phyloP scores from a whole-genome alignment of 2,329 filamentous ascomycete genomes.

The Epichloe baconii region DNA sequence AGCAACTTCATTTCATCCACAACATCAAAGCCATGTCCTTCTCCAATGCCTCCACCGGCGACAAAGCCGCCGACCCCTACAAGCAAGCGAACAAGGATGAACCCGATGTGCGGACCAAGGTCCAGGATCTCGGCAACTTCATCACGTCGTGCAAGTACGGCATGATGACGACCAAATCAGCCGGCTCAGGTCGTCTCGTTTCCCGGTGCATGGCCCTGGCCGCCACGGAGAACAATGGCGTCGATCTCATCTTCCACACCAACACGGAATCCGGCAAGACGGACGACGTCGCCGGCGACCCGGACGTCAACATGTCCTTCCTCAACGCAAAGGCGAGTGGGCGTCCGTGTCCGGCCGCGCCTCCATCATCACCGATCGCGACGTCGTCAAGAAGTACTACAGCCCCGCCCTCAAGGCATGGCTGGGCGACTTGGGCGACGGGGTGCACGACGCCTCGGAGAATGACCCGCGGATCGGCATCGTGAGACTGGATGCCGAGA shows the following conservation, averaged over 20 bases:
- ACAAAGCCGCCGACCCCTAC: conserved; percentile 62
- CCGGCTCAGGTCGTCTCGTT: conserved; percentile 50
- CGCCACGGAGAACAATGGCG: conserved; percentile 63
- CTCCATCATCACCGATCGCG: conserved; percentile 54
- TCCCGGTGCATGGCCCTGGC: conserved; percentile 82
- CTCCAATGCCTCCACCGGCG: conserved; percentile 45
- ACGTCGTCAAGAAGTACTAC: conserved; percentile 62
- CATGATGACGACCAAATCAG: conserved; percentile 73
- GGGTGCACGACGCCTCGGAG: conserved; percentile 67
- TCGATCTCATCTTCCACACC: conserved; percentile 81
- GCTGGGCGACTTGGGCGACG: conserved; percentile 76
- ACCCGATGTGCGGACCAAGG: conserved; percentile 56
- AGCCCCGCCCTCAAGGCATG: conserved; percentile 63
- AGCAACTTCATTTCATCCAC: no score
- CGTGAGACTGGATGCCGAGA: conserved; percentile 61
- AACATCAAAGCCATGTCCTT: conserved; percentile 21
- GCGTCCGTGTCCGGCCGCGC: conserved; percentile 70
- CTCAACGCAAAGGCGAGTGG: conserved; percentile 66
- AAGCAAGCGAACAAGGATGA: conserved; percentile 58
- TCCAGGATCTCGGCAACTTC: conserved; percentile 61
- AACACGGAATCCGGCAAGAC: conserved; percentile 87
- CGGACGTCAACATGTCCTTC: conserved; percentile 72
- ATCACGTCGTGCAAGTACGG: conserved; percentile 65
- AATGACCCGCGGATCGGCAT: conserved; percentile 72
- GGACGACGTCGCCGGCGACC: conserved; percentile 59